Conservation (phyloP, 1,284 basidiomycete genomes). For the Apiotrichum laibachii region DNA sequence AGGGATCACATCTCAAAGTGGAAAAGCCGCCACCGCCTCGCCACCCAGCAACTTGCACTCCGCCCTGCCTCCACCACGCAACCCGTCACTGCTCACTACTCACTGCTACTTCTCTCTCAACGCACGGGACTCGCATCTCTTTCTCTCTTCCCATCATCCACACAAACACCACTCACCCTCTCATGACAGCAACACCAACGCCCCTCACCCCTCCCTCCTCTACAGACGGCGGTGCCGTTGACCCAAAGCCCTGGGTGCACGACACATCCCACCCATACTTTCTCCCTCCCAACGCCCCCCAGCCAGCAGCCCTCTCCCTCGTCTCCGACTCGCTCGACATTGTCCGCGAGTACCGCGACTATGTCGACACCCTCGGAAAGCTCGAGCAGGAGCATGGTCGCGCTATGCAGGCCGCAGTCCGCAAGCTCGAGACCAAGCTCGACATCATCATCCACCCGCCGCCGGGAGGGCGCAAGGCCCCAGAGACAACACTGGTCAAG, state of each 20-base stretch:
- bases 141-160: no score
- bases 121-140: no score
- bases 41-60: no score
- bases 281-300: conserved; percentile 12
- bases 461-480: conserved; percentile 18
- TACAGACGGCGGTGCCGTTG: background rate
- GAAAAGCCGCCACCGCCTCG: no score
- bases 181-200: background rate
- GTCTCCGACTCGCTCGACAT: conserved; percentile 22
- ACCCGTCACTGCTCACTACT: no score
- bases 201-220: background rate
- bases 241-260: conserved; percentile 18
- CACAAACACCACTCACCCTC: no score
- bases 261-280: conserved; percentile 18
- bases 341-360: conserved; percentile 25
- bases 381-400: conserved; percentile 24
- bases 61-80: no score
- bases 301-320: conserved; percentile 8
- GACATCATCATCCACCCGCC: conserved; percentile 6
- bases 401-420: conserved; percentile 16
- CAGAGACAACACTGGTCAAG: conserved; percentile 10
- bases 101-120: no score
- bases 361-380: conserved; percentile 22
- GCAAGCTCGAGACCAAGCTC: conserved; percentile 20
- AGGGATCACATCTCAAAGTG: no score